Base-by-base conservation (phyloP, 441 rosid genomes). In the Eruca vesicaria region DNA sequence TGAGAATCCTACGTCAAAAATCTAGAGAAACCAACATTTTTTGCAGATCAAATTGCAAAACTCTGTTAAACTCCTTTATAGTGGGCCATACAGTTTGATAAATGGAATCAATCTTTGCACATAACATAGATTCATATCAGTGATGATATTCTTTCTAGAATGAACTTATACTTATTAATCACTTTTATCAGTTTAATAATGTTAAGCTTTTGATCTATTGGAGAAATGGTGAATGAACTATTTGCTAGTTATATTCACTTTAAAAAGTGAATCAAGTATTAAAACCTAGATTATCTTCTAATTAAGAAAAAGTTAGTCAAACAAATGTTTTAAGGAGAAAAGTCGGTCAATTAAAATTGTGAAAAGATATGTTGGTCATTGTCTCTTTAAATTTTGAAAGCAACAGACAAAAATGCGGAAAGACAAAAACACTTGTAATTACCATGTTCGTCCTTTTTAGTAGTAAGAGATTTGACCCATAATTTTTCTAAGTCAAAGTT, bases 341-440 rank as follows among this genome's bases (percentile, higher is more conserved):
- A 60, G 77, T 60, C 64, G 77, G 80, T 78, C 76, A 78, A 60
- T 64, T 66, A 72, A 59, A 41, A 72, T 66, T 59, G 41, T 62
- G 63, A 59, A 71, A 77, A 72, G 77, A 71, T 50, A 52, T 18
- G 50, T 28, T 55, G 26, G 80, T 66, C 77, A n/a, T 31, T 66
- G 73, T 78, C 73, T 65, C 71, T 66, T 60, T 66, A 36, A 66
- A 66, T 50, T 28, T 28, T 33, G 69, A 66, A 67, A 77, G 80
- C 57, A 72, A 60, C 69, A 60, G 76, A 72, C 80, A 77, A 72
- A 77, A 50, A 21, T 65, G 63, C 76, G 76, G 72, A 77, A 77
- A 72, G 73, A 60, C 55, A 7, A 21, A 52, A 36, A 72, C 72
- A 77, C 73, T 65, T 71, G 72, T 77, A 65, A 65, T 72, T 50